phyloP scores from a whole-genome alignment of 2,329 filamentous ascomycete genomes.

The Fonsecaea nubica region DNA sequence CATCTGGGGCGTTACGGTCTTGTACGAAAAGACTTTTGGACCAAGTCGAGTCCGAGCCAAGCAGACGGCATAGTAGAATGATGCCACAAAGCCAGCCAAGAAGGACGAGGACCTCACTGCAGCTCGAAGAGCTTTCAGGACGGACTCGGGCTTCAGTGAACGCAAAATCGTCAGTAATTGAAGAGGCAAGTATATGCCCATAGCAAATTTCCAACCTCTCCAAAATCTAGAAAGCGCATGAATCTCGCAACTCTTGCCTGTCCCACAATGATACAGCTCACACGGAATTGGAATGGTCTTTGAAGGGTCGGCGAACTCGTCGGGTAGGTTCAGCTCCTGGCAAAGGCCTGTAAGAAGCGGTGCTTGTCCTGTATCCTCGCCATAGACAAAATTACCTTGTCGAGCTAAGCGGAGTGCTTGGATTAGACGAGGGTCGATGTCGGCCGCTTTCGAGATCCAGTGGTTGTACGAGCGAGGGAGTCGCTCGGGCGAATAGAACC shows the following conservation, averaged over 20 bases:
- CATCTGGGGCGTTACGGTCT: slow-evolving; percentile 58
- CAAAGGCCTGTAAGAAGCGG: slow-evolving; percentile 74
- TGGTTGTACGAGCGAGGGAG: slow-evolving; percentile 77
- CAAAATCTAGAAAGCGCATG: slow-evolving; percentile 73
- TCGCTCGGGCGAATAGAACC: slow-evolving; percentile 76
- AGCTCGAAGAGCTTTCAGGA: slow-evolving; percentile 63
- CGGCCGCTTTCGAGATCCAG: slow-evolving; percentile 80
- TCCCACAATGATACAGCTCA: slow-evolving; percentile 82
- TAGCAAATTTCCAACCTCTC: slow-evolving; percentile 74
- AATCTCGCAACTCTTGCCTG: slow-evolving; percentile 73
- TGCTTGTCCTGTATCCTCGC: slow-evolving; percentile 73
- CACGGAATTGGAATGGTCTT: slow-evolving; percentile 76
- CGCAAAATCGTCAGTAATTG: slow-evolving; percentile 69
- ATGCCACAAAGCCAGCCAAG: slow-evolving; percentile 74
- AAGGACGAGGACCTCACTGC: slow-evolving; percentile 76
- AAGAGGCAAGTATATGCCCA: slow-evolving; percentile 77
- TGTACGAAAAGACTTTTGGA: slow-evolving; percentile 68
- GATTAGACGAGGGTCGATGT: slow-evolving; percentile 76
- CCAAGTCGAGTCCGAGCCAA: slow-evolving; percentile 76
- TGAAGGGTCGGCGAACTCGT: slow-evolving; percentile 74
- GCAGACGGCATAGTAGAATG: slow-evolving; percentile 88
- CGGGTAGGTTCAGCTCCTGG: slow-evolving; percentile 70
- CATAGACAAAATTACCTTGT: slow-evolving; percentile 71
- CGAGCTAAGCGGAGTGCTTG: slow-evolving; percentile 73
- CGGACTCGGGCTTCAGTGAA: slow-evolving; percentile 39